Evolutionary conservation across 2,329 filamentous ascomycete genomes (phyloP).

Genomic region (Fusarium anguioides): DNA sequence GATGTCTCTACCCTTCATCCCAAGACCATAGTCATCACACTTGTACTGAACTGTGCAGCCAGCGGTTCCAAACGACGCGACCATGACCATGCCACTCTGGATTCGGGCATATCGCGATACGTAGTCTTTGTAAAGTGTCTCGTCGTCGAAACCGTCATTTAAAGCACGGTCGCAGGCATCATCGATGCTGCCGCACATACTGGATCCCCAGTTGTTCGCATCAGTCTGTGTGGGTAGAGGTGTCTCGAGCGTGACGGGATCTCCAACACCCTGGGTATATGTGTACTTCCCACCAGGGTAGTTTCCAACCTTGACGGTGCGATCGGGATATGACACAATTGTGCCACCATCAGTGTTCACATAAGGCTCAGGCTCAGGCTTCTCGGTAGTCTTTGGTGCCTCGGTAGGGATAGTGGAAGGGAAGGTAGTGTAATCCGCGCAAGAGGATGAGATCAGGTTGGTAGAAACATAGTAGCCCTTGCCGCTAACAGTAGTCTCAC

Average conservation of each 20-base stretch:
- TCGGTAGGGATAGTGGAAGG: slow-evolving; percentile 5
- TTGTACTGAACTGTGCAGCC: slow-evolving; percentile 25
- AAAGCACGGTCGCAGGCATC: slow-evolving; percentile 29
- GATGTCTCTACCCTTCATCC: slow-evolving; percentile 32
- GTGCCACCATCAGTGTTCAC: slow-evolving; percentile 13
- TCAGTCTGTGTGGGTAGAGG: slow-evolving; percentile 14
- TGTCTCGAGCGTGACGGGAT: not conserved
- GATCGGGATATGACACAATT: slow-evolving; percentile 18
- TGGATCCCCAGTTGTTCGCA: slow-evolving; percentile 29
- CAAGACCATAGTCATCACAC: slow-evolving; percentile 29
- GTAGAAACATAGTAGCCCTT: slow-evolving; percentile 1
- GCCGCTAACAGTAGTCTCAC: slow-evolving; percentile 6
- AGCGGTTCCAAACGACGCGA: slow-evolving; percentile 20
- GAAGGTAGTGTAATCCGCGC: slow-evolving; percentile 9
- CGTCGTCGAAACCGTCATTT: slow-evolving; percentile 14
- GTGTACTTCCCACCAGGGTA: slow-evolving; percentile 15
- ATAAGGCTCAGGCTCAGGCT: not conserved
- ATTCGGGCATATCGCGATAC: slow-evolving; percentile 15
- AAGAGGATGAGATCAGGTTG: slow-evolving; percentile 1
- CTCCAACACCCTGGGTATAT: slow-evolving; percentile 7
- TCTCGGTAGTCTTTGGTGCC: slow-evolving; percentile 3
- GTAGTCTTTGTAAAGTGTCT: slow-evolving; percentile 18
- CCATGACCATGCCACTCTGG: slow-evolving; percentile 6
- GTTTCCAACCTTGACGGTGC: not conserved
- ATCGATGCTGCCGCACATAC: slow-evolving; percentile 29